Evolutionary conservation across 2,329 filamentous ascomycete genomes (phyloP).

Genomic region (Pseudopyricularia javanii): DNA sequence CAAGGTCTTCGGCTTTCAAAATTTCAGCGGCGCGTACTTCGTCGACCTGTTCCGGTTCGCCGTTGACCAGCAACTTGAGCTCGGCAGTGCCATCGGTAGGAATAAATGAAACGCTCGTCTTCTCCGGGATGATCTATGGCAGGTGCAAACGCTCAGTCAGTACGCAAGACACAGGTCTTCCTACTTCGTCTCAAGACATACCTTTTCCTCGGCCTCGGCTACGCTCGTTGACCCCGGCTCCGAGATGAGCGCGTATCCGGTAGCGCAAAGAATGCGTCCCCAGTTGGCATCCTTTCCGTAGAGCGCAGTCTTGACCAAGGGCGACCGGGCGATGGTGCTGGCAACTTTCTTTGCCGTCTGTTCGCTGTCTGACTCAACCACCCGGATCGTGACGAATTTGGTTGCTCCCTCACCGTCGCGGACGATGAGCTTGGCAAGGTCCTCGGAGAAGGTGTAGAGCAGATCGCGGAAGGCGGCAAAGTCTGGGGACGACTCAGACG

Average conservation of each 20-base stretch:
- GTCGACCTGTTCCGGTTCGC: slow-evolving; percentile 69
- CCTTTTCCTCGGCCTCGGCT: slow-evolving; percentile 21
- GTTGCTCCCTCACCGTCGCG: slow-evolving; percentile 90
- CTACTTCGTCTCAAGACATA: neutral
- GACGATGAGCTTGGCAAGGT: slow-evolving; percentile 84
- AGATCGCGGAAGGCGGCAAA: slow-evolving; percentile 59
- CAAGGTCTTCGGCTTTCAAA: slow-evolving; percentile 63
- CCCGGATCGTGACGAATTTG: slow-evolving; percentile 90
- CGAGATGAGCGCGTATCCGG: slow-evolving; percentile 63
- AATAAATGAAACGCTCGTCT: slow-evolving; percentile 68
- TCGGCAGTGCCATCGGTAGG: slow-evolving; percentile 66
- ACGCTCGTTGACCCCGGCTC: slow-evolving; percentile 49
- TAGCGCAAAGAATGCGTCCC: slow-evolving; percentile 92
- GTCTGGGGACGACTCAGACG: slow-evolving; percentile 41
- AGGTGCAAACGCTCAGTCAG: neutral
- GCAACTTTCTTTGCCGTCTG: slow-evolving; percentile 67
- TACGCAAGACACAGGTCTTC: neutral
- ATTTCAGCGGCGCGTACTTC: slow-evolving; percentile 69
- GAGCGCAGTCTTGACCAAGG: slow-evolving; percentile 91
- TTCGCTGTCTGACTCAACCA: slow-evolving; percentile 59
- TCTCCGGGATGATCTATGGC: slow-evolving; percentile 45
- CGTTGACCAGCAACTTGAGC: slow-evolving; percentile 64
- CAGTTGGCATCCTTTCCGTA: slow-evolving; percentile 98
- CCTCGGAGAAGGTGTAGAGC: slow-evolving; percentile 66
- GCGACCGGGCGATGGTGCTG: slow-evolving; percentile 77